Percentiles rank a stretch among this genome's conserved stretches.
Conservation (phyloP, 768 basidiomycete genomes). For the Mycena albidolilacea region DNA sequence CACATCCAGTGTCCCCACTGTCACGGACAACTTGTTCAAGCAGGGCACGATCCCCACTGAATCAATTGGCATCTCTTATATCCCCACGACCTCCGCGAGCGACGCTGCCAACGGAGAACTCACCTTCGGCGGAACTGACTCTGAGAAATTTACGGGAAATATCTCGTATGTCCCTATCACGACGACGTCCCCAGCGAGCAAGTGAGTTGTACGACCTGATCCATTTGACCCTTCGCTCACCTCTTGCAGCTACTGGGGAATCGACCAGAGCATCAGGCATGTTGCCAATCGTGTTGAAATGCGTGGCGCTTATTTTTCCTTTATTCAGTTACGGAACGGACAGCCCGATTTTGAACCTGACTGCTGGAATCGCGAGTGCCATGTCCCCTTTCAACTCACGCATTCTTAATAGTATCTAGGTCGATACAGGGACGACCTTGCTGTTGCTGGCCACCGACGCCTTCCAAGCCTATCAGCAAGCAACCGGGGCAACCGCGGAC, state of each 20-base stretch:
- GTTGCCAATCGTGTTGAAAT: neutral
- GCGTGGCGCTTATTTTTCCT: neutral
- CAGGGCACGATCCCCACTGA: conserved; percentile 62
- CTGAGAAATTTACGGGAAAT: conserved; percentile 56
- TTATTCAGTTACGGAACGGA: conserved; percentile 42
- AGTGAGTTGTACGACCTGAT: conserved; percentile 39
- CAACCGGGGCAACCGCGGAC: conserved; percentile 69
- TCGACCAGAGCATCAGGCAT: conserved; percentile 59
- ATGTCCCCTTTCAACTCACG: neutral
- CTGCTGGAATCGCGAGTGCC: conserved; percentile 57
- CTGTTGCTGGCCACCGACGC: conserved; percentile 71
- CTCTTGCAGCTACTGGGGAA: conserved; percentile 57
- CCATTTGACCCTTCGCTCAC: neutral
- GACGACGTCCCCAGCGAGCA: conserved; percentile 59
- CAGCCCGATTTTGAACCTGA: conserved; percentile 50
- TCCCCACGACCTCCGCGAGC: conserved; percentile 57
- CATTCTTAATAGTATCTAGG: conserved; percentile 11
- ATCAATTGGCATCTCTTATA: conserved; percentile 67
- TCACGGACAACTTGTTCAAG: conserved; percentile 69
- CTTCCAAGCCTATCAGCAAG: conserved; percentile 68
- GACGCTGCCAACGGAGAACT: conserved; percentile 66
- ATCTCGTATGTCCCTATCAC: conserved; percentile 60
- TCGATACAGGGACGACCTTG: conserved; percentile 70
- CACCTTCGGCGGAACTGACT: conserved; percentile 68
- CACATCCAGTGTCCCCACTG: conserved; percentile 61